phyloP scores from a whole-genome alignment of 768 basidiomycete genomes.

The Trametes elegans region DNA sequence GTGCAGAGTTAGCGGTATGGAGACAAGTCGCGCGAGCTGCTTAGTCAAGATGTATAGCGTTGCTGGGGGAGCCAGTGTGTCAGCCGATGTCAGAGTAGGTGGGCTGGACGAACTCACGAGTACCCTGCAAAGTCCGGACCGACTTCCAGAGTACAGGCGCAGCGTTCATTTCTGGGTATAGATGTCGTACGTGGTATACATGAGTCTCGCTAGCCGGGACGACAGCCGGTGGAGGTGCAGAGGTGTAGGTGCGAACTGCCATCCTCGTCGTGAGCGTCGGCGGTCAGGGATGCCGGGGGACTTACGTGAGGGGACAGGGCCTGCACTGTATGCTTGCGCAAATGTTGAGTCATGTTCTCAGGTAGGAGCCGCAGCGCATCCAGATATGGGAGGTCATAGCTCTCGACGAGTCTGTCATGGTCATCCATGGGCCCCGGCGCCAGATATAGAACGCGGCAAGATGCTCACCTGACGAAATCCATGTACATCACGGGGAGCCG shows the following conservation, averaged over 20 bases:
- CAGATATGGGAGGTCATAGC: slow-evolving; percentile 77
- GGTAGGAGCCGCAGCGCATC: slow-evolving; percentile 68
- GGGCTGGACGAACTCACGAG: slow-evolving; percentile 54
- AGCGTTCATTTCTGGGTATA: slow-evolving; percentile 68
- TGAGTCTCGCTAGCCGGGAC: slow-evolving; percentile 57
- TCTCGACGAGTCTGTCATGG: slow-evolving; percentile 73
- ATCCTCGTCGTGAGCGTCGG: too few relatives aligned
- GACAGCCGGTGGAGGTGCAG: slow-evolving; percentile 56
- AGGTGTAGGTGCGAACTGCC: slow-evolving; percentile 64
- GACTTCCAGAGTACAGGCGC: slow-evolving; percentile 79
- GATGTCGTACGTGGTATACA: slow-evolving; percentile 55
- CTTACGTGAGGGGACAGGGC: slow-evolving; percentile 73
- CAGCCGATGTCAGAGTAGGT: not conserved
- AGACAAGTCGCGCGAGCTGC: slow-evolving; percentile 51
- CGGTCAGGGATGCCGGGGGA: not conserved
- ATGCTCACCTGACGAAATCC: slow-evolving; percentile 75
- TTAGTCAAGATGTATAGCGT: slow-evolving; percentile 65
- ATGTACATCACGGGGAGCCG: slow-evolving; percentile 72
- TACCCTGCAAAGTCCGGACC: slow-evolving; percentile 63
- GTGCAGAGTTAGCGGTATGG: slow-evolving; percentile 60
- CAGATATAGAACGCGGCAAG: too few relatives aligned
- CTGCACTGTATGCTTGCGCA: slow-evolving; percentile 66
- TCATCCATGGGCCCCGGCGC: too few relatives aligned
- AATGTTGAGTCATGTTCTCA: slow-evolving; percentile 56
- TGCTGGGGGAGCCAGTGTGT: slow-evolving; percentile 44